Evolutionary conservation across 768 basidiomycete species (phyloP).

Genomic region (Boletus rufocinnamomeus): DNA sequence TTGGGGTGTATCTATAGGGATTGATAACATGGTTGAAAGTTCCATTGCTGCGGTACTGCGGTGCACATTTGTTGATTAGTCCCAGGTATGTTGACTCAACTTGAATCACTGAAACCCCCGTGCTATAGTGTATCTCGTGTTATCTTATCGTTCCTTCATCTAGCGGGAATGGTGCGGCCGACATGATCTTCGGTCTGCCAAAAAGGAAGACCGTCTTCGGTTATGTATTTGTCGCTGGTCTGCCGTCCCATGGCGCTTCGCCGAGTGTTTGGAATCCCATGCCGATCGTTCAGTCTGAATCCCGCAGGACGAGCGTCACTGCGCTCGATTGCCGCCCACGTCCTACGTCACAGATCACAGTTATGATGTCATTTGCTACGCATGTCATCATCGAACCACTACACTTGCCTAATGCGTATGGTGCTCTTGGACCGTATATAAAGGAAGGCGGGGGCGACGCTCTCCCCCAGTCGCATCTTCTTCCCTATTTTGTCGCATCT

Average conservation of each 20-base stretch:
- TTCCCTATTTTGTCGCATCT: neutral
- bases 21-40: neutral
- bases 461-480: slow-evolving; percentile 6
- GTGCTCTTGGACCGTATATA: slow-evolving; percentile 29
- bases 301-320: neutral
- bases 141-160: neutral
- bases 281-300: neutral
- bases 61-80: neutral
- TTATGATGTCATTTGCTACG: slow-evolving; percentile 32
- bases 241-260: neutral
- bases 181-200: neutral
- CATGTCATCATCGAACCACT: slow-evolving; percentile 26
- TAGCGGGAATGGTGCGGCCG: neutral
- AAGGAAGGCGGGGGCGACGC: slow-evolving; percentile 2
- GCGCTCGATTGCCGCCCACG: slow-evolving; percentile 13
- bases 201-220: neutral
- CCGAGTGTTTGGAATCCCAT: neutral
- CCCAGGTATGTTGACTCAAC: neutral
- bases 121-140: neutral
- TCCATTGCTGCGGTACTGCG: neutral
- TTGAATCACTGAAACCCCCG: neutral
- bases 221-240: neutral
- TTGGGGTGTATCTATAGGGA: neutral
- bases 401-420: slow-evolving; percentile 34
- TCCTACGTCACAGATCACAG: slow-evolving; percentile 24